phyloP scores from a whole-genome alignment of 2,329 filamentous ascomycete genomes.

The Knufia petricola region DNA sequence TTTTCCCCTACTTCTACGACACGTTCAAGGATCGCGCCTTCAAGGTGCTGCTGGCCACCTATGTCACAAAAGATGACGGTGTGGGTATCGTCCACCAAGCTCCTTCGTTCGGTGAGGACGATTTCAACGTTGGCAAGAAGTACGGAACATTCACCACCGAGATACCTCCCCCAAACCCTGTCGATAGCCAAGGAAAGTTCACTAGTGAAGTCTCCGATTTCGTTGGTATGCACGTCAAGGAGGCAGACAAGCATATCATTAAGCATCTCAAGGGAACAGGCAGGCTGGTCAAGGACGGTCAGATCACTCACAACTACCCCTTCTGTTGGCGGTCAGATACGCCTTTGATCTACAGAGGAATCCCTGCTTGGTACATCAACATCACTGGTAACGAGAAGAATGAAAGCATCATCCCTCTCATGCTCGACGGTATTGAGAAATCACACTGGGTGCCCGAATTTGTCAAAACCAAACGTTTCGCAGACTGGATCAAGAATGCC shows the following conservation, averaged over 20 bases:
- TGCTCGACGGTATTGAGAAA: constrained; percentile 71
- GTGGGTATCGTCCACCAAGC: constrained; percentile 82
- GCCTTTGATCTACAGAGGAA: constrained; percentile 77
- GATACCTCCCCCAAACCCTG: constrained; percentile 67
- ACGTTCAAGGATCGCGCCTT: constrained; percentile 73
- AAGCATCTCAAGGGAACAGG: constrained; percentile 66
- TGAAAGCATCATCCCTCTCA: constrained; percentile 56
- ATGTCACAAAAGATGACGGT: constrained; percentile 76
- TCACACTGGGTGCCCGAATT: constrained; percentile 79
- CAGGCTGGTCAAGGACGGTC: constrained; percentile 67
- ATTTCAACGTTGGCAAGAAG: constrained; percentile 69
- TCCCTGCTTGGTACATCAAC: constrained; percentile 84
- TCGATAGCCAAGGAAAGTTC: constrained; percentile 71
- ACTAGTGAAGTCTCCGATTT: constrained; percentile 65
- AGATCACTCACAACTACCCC: constrained; percentile 74
- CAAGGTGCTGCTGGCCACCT: constrained; percentile 65
- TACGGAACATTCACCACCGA: constrained; percentile 64
- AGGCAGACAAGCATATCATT: constrained; percentile 79
- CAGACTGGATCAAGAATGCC: constrained; percentile 75
- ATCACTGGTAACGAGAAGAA: constrained; percentile 48
- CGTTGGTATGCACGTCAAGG: constrained; percentile 73
- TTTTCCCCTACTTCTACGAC: constrained; percentile 75
- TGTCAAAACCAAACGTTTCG: constrained; percentile 79
- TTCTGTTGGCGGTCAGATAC: constrained; percentile 84
- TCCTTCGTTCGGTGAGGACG: constrained; percentile 81